These are phyloP conservation scores for Cubamyces lactineus DNA, from an alignment of 768 basidiomycete species.

Conservation along the genomic window DNA sequence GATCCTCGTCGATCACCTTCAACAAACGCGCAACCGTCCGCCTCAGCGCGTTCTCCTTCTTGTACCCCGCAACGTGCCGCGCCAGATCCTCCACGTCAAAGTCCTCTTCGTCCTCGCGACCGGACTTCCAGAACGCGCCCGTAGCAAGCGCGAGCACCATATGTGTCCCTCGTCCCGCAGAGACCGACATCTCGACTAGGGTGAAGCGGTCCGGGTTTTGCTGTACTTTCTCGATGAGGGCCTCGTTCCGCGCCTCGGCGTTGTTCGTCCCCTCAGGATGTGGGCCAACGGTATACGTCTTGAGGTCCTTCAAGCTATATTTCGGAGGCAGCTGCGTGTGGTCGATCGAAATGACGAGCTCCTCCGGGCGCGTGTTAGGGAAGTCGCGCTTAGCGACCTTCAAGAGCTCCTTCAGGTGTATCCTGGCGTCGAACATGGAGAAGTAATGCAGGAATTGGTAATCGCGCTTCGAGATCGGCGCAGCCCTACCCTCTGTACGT, in stretches of 20 bases:
- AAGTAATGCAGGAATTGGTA: slow-evolving; percentile 40
- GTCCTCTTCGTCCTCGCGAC: background rate
- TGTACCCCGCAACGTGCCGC: too few species aligned
- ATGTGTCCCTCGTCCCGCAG: slow-evolving; percentile 35
- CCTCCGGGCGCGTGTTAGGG: slow-evolving; percentile 29
- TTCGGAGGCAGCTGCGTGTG: slow-evolving; percentile 37
- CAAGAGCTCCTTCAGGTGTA: slow-evolving; percentile 34
- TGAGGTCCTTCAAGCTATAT: slow-evolving; percentile 35
- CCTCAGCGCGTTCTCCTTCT: background rate
- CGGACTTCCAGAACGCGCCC: slow-evolving; percentile 34
- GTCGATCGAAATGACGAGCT: slow-evolving; percentile 41
- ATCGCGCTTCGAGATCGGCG: slow-evolving; percentile 40
- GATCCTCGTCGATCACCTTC: background rate
- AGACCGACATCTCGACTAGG: slow-evolving; percentile 40
- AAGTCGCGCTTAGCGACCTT: slow-evolving; percentile 32
- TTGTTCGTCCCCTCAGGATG: slow-evolving; percentile 31
- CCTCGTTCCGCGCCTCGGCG: slow-evolving; percentile 42
- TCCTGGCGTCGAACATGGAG: slow-evolving; percentile 39
- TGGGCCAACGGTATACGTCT: slow-evolving; percentile 11
- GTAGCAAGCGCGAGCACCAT: slow-evolving; percentile 38
- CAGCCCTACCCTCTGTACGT: slow-evolving; percentile 36
- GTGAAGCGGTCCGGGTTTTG: slow-evolving; percentile 38
- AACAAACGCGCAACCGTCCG: background rate
- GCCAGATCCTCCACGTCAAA: background rate
- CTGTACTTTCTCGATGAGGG: slow-evolving; percentile 39